A percentile compares a stretch with the other conserved stretches of the same genome.
Evolutionary conservation across 2,329 filamentous ascomycete species (phyloP).

Genomic region (Cercospora zeae-maydis): DNA sequence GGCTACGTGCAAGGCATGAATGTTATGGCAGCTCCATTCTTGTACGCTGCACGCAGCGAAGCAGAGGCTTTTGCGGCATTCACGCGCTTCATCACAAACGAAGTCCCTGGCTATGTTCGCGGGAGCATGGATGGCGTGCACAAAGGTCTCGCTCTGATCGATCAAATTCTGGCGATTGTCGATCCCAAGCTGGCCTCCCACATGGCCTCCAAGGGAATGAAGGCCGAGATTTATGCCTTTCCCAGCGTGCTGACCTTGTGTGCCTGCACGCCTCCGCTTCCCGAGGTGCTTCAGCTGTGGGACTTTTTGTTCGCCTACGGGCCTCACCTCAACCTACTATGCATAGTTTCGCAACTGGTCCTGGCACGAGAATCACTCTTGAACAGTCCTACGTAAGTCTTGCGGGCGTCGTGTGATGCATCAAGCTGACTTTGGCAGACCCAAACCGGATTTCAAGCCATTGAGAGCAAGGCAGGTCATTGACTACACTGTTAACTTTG

Average conservation of each 20-base stretch:
- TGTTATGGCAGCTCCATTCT: slow-evolving; percentile 88
- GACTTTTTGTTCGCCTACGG: slow-evolving; percentile 97
- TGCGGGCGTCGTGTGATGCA: too few species aligned
- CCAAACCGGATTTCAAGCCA: slow-evolving; percentile 58
- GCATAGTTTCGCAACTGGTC: slow-evolving; percentile 91
- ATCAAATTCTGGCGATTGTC: slow-evolving; percentile 86
- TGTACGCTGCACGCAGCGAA: slow-evolving; percentile 92
- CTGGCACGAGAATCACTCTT: slow-evolving; percentile 82
- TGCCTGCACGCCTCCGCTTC: slow-evolving; percentile 90
- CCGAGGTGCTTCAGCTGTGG: slow-evolving; percentile 90
- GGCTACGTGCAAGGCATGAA: slow-evolving; percentile 99
- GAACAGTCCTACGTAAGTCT: slow-evolving; percentile 70
- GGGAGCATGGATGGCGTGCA: slow-evolving; percentile 98
- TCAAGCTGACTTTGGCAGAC: slow-evolving; percentile 52
- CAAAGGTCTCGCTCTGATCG: slow-evolving; percentile 82
- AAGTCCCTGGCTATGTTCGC: slow-evolving; percentile 89
- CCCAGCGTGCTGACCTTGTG: slow-evolving; percentile 91
- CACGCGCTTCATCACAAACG: slow-evolving; percentile 77
- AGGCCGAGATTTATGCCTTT: slow-evolving; percentile 94
- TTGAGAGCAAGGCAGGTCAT: slow-evolving; percentile 34
- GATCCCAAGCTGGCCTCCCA: slow-evolving; percentile 83
- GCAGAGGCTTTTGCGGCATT: slow-evolving; percentile 92
- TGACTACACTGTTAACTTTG: slow-evolving; percentile 73
- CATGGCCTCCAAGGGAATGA: slow-evolving; percentile 79
- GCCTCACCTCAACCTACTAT: slow-evolving; percentile 88